Evolutionary conservation across 2,329 filamentous ascomycete genomes (phyloP).

Genomic region (Hirsutella thompsonii): DNA sequence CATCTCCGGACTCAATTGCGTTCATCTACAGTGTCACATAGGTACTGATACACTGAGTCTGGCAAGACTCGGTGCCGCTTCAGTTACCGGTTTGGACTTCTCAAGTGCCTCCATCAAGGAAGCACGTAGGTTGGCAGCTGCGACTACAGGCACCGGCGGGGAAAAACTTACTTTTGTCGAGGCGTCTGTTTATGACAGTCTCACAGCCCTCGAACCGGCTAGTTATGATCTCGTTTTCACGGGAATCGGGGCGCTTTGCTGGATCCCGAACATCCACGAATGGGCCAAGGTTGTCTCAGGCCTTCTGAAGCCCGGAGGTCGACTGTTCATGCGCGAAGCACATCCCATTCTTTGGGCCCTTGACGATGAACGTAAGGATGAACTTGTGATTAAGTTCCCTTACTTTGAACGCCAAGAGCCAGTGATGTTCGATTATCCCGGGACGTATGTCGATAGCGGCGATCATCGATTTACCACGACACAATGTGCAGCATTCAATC

Average conservation of each 20-base stretch:
- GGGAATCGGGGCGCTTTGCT: slow-evolving; percentile 7
- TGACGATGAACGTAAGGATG: slow-evolving; percentile 1
- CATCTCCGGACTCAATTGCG: slow-evolving; percentile 4
- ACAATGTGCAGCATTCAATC: slow-evolving; percentile 5
- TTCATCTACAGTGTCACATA: slow-evolving; percentile 8
- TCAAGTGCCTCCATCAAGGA: slow-evolving; percentile 4
- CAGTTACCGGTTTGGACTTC: slow-evolving; percentile 8
- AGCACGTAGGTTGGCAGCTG: slow-evolving; percentile 3
- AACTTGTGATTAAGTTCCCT: slow-evolving; percentile 3
- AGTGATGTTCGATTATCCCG: slow-evolving; percentile 1
- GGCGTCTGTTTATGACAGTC: slow-evolving; percentile 5
- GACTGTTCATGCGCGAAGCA: slow-evolving; percentile 6
- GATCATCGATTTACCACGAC: background rate
- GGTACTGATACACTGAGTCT: slow-evolving; percentile 8
- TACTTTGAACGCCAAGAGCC: slow-evolving; percentile 7
- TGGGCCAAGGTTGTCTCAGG: slow-evolving; percentile 6
- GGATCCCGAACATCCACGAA: slow-evolving; percentile 3
- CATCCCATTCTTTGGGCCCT: slow-evolving; percentile 6
- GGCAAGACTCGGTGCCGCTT: slow-evolving; percentile 5
- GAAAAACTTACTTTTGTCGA: slow-evolving; percentile 5
- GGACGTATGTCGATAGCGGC: slow-evolving; percentile 5
- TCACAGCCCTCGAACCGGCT: background rate
- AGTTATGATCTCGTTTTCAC: slow-evolving; percentile 8
- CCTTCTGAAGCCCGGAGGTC: slow-evolving; percentile 4
- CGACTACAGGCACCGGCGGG: slow-evolving; percentile 3